Conservation (phyloP, 495 filamentous ascomycete species). For the Daldinia decipiens region DNA sequence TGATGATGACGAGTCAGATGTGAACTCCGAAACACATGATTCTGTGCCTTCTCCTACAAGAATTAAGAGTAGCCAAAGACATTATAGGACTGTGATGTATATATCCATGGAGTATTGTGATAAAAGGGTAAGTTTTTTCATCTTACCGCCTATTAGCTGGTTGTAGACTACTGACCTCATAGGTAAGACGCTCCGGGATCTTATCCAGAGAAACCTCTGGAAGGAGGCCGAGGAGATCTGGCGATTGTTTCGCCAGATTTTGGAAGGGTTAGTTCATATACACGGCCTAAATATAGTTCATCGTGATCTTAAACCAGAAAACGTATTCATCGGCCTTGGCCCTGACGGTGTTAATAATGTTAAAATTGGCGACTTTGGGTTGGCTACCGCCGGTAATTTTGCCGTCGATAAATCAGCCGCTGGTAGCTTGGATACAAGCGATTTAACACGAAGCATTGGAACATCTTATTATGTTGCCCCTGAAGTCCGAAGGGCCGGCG, state of each 20-base stretch:
- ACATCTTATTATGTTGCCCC: constrained; percentile 95
- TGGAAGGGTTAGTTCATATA: constrained; percentile 91
- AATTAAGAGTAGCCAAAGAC: constrained; percentile 47
- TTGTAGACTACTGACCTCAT: constrained; percentile 8
- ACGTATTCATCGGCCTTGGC: constrained; percentile 80
- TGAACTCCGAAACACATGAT: constrained; percentile 36
- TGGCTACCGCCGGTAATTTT: constrained; percentile 89
- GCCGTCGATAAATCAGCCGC: constrained; percentile 71
- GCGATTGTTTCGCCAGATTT: constrained; percentile 89
- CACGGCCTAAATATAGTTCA: constrained; percentile 94
- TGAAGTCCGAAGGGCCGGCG: constrained; percentile 78
- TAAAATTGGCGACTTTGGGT: constrained; percentile 94
- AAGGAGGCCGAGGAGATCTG: constrained; percentile 80
- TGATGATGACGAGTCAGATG: constrained; percentile 53
- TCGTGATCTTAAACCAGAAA: constrained; percentile 97
- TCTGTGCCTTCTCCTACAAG: constrained; percentile 46
- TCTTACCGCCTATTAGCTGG: not conserved
- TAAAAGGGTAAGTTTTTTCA: constrained; percentile 70
- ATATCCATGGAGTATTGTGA: constrained; percentile 95
- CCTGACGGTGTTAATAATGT: constrained; percentile 83
- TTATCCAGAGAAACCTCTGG: constrained; percentile 80
- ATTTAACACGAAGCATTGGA: constrained; percentile 87
- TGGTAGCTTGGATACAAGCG: constrained; percentile 60
- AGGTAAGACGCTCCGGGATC: constrained; percentile 82
- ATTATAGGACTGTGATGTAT: constrained; percentile 57